Conservation (phyloP, 768 basidiomycete genomes). For the Podaxis mareebaensis region DNA sequence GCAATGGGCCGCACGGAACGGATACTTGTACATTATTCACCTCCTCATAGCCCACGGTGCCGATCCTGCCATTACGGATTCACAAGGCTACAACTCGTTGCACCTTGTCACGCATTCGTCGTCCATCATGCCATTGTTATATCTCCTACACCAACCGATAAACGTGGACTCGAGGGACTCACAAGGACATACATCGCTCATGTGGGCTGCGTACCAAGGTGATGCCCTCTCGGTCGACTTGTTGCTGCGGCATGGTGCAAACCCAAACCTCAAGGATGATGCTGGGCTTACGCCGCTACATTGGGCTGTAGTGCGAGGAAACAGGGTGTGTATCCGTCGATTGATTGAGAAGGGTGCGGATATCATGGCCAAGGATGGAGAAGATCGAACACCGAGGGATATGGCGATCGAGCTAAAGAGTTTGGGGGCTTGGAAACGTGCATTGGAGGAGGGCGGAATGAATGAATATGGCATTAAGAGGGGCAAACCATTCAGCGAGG, state of each 20-base stretch:
- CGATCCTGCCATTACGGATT: constrained; percentile 88
- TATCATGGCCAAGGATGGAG: constrained; percentile 74
- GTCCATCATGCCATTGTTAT: constrained; percentile 91
- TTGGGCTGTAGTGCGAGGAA: constrained; percentile 98
- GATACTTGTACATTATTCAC: constrained; percentile 94
- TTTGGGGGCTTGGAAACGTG: constrained; percentile 85
- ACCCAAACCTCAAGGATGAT: constrained; percentile 73
- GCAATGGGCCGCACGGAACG: constrained; percentile 98
- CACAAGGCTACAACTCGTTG: constrained; percentile 94
- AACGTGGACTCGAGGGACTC: constrained; percentile 88
- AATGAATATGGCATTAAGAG: constrained; percentile 72
- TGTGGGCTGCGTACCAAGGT: constrained; percentile 99
- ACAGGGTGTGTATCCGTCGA: constrained; percentile 79
- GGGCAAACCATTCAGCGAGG: constrained; percentile 71
- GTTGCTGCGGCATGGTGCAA: constrained; percentile 85
- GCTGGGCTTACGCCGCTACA: constrained; percentile 87
- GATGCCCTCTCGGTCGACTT: constrained; percentile 94
- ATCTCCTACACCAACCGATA: constrained; percentile 90
- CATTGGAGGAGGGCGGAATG: constrained; percentile 85
- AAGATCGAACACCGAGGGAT: constrained; percentile 87
- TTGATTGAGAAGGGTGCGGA: constrained; percentile 87
- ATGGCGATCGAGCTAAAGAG: constrained; percentile 96
- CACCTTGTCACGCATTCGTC: constrained; percentile 96
- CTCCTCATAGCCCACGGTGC: constrained; percentile 87
- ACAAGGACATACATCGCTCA: constrained; percentile 91